A percentile compares a stretch with the other conserved stretches of the same genome.
Conservation (phyloP, 495 filamentous ascomycete genomes). For the Podospora pseudoanserina region DNA sequence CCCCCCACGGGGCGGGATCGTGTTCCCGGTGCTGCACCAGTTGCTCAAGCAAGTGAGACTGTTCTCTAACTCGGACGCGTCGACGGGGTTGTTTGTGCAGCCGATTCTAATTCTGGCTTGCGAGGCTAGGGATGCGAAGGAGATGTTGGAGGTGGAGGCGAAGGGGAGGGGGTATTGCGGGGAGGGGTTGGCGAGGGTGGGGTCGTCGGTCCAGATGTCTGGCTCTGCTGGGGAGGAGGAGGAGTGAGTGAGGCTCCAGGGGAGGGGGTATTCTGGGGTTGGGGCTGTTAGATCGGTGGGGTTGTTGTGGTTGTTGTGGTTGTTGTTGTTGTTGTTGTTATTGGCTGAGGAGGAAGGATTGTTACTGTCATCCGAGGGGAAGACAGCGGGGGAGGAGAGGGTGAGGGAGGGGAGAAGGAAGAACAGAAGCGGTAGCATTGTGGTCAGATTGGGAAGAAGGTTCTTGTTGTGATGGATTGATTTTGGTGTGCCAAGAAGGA, state of each 20-base stretch:
- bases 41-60: not conserved
- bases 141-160: not conserved
- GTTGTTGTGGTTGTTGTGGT: not conserved
- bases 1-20: not conserved
- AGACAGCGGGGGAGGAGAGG: not conserved
- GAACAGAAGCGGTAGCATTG: not conserved
- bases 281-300: not conserved
- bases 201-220: not conserved
- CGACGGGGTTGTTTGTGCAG: not conserved
- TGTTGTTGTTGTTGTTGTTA: not conserved
- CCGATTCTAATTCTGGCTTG: not conserved
- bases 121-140: not conserved
- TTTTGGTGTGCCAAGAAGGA: not conserved
- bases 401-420: not conserved
- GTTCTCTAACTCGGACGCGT: not conserved
- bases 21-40: not conserved
- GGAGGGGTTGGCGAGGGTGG: not conserved
- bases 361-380: too few species aligned
- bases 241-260: not conserved
- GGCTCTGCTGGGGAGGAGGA: not conserved
- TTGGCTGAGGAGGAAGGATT: too few species aligned
- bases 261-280: not conserved
- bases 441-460: not conserved
- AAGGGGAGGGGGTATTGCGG: not conserved
- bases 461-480: not conserved